Conservation (phyloP, 2,329 filamentous ascomycete genomes). For the Pyricularia pennisetigena region DNA sequence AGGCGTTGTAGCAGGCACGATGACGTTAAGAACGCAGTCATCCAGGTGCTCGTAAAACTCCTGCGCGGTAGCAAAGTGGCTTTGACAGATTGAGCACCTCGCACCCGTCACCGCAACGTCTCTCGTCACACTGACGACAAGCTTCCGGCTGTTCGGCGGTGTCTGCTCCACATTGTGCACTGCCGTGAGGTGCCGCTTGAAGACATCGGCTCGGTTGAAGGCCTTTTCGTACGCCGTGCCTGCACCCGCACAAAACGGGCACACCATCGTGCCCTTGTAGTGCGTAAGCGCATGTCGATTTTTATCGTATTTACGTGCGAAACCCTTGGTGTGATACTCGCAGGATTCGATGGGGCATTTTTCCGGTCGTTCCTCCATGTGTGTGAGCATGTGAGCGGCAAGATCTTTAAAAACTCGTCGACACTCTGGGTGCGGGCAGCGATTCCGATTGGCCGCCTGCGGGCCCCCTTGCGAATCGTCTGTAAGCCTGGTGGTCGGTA, state of each 20-base stretch:
- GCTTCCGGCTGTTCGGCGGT: constrained; percentile 83
- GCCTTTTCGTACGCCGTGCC: constrained; percentile 87
- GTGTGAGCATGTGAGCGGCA: constrained; percentile 90
- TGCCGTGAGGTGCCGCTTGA: constrained; percentile 86
- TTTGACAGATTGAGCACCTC: constrained; percentile 84
- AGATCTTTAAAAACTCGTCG: constrained; percentile 83
- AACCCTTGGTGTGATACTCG: constrained; percentile 87
- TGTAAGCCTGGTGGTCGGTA: not conserved
- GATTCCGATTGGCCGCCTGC: constrained; percentile 18
- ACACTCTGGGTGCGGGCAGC: constrained; percentile 77
- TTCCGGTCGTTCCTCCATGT: constrained; percentile 81
- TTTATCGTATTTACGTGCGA: constrained; percentile 93
- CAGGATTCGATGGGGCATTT: constrained; percentile 91
- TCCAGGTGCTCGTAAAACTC: constrained; percentile 97
- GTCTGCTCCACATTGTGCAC: constrained; percentile 91
- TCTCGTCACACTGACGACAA: constrained; percentile 28
- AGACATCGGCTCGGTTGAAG: constrained; percentile 91
- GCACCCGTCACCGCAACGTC: constrained; percentile 38
- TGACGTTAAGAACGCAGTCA: constrained; percentile 50
- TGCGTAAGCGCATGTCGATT: constrained; percentile 90
- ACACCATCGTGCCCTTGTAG: constrained; percentile 97
- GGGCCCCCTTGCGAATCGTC: not conserved
- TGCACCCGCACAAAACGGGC: constrained; percentile 84
- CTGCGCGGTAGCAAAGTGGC: constrained; percentile 71
- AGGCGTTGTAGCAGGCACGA: constrained; percentile 38